Conservation (phyloP, 1,139 yeast genomes). For the Ashbya aceris region DNA sequence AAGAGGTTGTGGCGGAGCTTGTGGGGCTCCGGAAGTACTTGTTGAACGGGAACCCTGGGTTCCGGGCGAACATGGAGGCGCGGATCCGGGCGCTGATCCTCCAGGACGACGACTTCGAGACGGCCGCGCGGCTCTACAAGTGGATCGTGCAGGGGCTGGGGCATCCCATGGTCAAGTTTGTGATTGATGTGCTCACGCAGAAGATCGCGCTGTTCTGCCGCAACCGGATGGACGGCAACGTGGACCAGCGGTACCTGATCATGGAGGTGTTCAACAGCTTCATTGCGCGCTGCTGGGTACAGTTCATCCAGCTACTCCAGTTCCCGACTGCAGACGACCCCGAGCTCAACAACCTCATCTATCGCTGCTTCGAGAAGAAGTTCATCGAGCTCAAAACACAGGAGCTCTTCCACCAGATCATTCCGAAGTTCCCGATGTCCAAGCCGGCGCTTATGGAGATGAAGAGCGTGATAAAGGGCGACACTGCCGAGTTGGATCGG, state of each 20-base stretch:
- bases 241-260: conserved; percentile 35
- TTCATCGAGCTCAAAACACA: conserved; percentile 39
- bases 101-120: conserved; percentile 24
- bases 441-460: conserved; percentile 56
- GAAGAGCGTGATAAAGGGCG: conserved; percentile 34
- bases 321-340: conserved; percentile 22
- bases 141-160: conserved; percentile 21
- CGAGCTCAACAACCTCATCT: conserved; percentile 29
- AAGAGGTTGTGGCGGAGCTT: conserved; percentile 16
- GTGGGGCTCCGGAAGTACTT: conserved; percentile 21
- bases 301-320: conserved; percentile 15
- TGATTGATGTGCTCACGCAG: conserved; percentile 30
- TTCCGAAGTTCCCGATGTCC: conserved; percentile 51
- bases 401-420: conserved; percentile 56
- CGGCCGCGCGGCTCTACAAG: conserved; percentile 14
- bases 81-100: conserved; percentile 12
- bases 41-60: conserved; percentile 15
- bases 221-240: conserved; percentile 32
- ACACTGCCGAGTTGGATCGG: conserved; percentile 31
- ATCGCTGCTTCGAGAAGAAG: conserved; percentile 20
- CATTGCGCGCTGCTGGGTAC: conserved; percentile 21
- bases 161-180: conserved; percentile 8
- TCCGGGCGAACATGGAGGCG: conserved; percentile 11
- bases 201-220: conserved; percentile 36
- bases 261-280: conserved; percentile 27